A percentile compares a stretch with the other conserved stretches of the same genome.
phyloP scores from a whole-genome alignment of 495 filamentous ascomycete genomes.

The Articulospora tetracladia region DNA sequence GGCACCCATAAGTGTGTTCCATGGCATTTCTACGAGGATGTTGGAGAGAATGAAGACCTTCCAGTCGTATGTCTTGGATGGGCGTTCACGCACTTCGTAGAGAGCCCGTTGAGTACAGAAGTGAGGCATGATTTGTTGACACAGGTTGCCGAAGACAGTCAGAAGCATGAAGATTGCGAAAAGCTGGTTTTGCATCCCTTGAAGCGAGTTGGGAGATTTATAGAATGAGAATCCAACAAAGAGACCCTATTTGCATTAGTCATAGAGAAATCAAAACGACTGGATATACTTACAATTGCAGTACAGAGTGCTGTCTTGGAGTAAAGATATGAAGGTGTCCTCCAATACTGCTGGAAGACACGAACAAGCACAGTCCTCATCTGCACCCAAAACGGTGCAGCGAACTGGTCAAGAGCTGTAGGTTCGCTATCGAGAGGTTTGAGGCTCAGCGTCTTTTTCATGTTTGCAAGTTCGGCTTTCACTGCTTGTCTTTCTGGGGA shows the following conservation, averaged over 20 bases:
- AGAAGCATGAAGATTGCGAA: slow-evolving; percentile 83
- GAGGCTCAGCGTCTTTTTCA: slow-evolving; percentile 48
- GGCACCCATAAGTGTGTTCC: slow-evolving; percentile 65
- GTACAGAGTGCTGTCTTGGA: slow-evolving; percentile 59
- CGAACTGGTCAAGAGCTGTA: slow-evolving; percentile 44
- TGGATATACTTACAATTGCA: slow-evolving; percentile 64
- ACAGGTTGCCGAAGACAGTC: slow-evolving; percentile 67
- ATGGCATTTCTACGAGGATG: slow-evolving; percentile 72
- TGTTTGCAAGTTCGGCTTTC: slow-evolving; percentile 49
- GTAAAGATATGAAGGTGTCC: slow-evolving; percentile 82
- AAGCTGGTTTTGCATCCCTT: slow-evolving; percentile 84
- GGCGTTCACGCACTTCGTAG: slow-evolving; percentile 84
- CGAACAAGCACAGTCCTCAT: slow-evolving; percentile 51
- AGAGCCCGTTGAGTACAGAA: slow-evolving; percentile 73
- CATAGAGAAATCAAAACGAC: slow-evolving; percentile 54
- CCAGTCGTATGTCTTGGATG: slow-evolving; percentile 81
- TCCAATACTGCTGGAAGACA: slow-evolving; percentile 88
- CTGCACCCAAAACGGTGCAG: slow-evolving; percentile 51
- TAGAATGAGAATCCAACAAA: slow-evolving; percentile 94
- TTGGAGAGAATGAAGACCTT: slow-evolving; percentile 77
- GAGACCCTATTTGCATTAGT: slow-evolving; percentile 36
- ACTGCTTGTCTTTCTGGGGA: slow-evolving; percentile 65
- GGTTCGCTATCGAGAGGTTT: slow-evolving; percentile 30
- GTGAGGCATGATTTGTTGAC: slow-evolving; percentile 81
- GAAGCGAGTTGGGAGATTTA: slow-evolving; percentile 60